Percentiles rank a stretch among this genome's conserved stretches.
phyloP scores from a whole-genome alignment of 2,329 filamentous ascomycete species.

The Nothomitra cinnamomea region DNA sequence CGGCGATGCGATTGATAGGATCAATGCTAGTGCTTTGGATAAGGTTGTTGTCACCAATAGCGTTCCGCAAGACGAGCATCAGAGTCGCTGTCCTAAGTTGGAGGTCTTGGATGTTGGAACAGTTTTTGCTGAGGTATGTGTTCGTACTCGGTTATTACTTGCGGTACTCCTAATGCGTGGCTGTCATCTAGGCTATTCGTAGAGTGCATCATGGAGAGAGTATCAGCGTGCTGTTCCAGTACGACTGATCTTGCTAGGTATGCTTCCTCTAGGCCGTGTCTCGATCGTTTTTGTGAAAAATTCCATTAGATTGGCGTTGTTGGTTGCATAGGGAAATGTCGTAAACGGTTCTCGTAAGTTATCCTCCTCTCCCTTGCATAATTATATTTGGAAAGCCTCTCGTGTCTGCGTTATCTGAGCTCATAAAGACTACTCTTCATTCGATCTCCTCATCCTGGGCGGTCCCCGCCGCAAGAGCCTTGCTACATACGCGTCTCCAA shows the following conservation, averaged over 20 bases:
- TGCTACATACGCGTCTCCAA: not conserved
- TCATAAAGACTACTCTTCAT: not conserved
- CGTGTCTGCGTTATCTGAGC: not conserved
- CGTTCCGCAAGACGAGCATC: slow-evolving; percentile 74
- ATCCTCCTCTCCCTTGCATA: not conserved
- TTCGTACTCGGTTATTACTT: slow-evolving; percentile 5
- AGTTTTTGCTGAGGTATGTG: slow-evolving; percentile 67
- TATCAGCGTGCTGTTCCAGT: slow-evolving; percentile 87
- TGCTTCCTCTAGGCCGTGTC: not conserved
- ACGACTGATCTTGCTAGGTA: slow-evolving; percentile 34
- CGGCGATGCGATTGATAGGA: slow-evolving; percentile 82
- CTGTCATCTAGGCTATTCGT: slow-evolving; percentile 51
- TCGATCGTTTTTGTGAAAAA: not conserved
- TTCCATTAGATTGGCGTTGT: slow-evolving; percentile 3
- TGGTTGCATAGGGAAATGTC: not conserved
- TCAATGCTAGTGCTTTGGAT: slow-evolving; percentile 85
- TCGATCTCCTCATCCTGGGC: not conserved
- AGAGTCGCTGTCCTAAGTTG: slow-evolving; percentile 63
- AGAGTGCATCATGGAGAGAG: slow-evolving; percentile 95
- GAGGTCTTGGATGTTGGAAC: slow-evolving; percentile 79
- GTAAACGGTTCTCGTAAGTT: not conserved
- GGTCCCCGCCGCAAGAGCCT: not conserved
- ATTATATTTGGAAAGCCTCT: not conserved
- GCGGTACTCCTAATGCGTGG: slow-evolving; percentile 12
- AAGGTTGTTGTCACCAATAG: slow-evolving; percentile 93